These are phyloP conservation scores for Polygonum maritimum DNA, from an alignment of 148 eudicot genomes.

Conservation along the genomic window DNA sequence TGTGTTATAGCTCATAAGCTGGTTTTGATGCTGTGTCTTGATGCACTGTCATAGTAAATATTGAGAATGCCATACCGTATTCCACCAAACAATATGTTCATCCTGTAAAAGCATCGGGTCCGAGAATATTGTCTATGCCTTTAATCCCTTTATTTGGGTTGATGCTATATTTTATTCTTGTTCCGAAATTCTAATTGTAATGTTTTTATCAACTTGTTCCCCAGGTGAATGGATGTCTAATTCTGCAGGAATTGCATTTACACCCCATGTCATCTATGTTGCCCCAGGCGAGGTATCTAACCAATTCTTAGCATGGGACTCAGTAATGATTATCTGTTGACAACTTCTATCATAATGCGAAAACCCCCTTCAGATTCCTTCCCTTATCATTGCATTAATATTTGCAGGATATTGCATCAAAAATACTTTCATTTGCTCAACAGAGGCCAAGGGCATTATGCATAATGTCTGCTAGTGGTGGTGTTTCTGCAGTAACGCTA, in stretches of 20 bases:
- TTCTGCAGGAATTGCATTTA: constrained; percentile 41
- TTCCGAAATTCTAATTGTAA: background rate
- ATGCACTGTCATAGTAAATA: background rate
- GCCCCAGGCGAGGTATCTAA: constrained; percentile 40
- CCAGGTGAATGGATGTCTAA: constrained; percentile 63
- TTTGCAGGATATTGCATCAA: constrained; percentile 69
- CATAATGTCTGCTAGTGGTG: constrained; percentile 72
- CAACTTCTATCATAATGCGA: background rate
- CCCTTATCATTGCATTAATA: background rate
- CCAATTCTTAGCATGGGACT: background rate
- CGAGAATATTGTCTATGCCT: background rate
- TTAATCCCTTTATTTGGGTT: background rate
- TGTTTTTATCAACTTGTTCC: background rate
- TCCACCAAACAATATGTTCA: background rate
- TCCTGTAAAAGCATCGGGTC: background rate
- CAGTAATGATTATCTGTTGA: background rate
- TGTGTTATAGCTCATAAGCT: background rate
- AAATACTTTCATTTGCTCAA: constrained; percentile 67
- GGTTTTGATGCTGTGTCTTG: background rate
- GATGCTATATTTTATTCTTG: background rate
- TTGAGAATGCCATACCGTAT: background rate
- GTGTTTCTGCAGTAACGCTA: constrained; percentile 69
- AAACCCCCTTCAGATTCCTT: background rate
- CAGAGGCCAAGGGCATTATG: constrained; percentile 87
- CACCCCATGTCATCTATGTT: constrained; percentile 38